phyloP scores from a whole-genome alignment of 2,329 filamentous ascomycete species.

The Thielaviopsis euricoi region DNA sequence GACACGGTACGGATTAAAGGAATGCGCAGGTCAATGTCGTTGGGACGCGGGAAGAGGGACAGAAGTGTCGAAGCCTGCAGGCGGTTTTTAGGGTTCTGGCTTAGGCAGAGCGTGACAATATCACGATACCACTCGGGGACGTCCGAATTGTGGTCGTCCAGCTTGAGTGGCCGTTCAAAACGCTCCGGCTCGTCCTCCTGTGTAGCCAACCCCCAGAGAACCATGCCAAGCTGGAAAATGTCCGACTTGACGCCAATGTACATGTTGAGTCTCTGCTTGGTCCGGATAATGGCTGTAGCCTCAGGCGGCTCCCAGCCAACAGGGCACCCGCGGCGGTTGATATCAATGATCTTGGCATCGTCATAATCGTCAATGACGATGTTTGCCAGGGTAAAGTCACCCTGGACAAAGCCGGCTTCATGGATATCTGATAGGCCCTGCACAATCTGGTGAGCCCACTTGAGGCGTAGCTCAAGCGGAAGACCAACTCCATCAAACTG shows the following conservation, averaged over 20 bases:
- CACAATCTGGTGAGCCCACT: constrained; percentile 85
- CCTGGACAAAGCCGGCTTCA: constrained; percentile 90
- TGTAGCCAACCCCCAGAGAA: constrained; percentile 79
- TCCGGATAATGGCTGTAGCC: constrained; percentile 68
- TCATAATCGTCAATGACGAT: constrained; percentile 78
- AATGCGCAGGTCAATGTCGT: constrained; percentile 6
- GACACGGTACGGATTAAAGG: constrained; percentile 15
- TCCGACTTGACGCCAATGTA: constrained; percentile 98
- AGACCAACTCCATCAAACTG: constrained; percentile 23
- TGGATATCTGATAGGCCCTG: constrained; percentile 83
- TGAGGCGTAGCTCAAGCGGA: constrained; percentile 58
- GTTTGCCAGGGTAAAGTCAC: constrained; percentile 93
- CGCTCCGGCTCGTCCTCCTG: constrained; percentile 81
- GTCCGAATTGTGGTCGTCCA: constrained; percentile 35
- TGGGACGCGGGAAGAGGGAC: constrained; percentile 40
- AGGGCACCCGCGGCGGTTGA: constrained; percentile 91
- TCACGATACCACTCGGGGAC: constrained; percentile 67
- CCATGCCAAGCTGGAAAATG: constrained; percentile 91
- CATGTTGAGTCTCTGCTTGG: constrained; percentile 81
- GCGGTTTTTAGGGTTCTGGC: constrained; percentile 53
- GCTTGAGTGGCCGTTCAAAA: constrained; percentile 47
- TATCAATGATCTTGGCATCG: constrained; percentile 93
- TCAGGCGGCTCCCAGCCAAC: constrained; percentile 97
- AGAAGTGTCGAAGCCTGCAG: constrained; percentile 59
- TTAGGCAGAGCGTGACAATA: constrained; percentile 63